Percentiles rank a stretch among this genome's conserved stretches.
These are phyloP conservation scores for Desmodesmus armatus DNA, from an alignment of 139 green algal species.

Conservation along the genomic window DNA sequence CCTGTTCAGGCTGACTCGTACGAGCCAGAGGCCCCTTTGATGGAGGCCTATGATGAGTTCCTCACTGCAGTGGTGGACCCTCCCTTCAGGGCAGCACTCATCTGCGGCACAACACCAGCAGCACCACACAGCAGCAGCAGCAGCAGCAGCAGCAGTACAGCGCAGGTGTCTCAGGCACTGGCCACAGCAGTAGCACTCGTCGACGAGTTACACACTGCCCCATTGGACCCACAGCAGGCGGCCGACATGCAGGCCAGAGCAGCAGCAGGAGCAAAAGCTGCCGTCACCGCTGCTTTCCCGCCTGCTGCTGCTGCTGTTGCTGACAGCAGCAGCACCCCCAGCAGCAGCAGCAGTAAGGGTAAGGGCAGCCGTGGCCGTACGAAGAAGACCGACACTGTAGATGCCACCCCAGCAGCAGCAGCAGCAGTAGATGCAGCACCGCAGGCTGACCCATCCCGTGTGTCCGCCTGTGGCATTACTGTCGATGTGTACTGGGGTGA, in stretches of 20 bases:
- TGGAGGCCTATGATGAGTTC: slow-evolving; percentile 31
- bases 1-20: no score
- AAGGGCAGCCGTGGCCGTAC: neutral
- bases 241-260: slow-evolving; percentile 2
- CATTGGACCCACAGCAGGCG: slow-evolving; percentile 22
- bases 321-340: neutral
- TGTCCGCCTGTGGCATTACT: slow-evolving; percentile 1
- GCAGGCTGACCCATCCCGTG: no score
- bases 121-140: no score
- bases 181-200: slow-evolving; percentile 25
- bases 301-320: no score
- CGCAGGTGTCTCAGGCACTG: neutral
- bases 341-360: neutral
- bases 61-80: slow-evolving; percentile 20
- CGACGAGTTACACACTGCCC: slow-evolving; percentile 41
- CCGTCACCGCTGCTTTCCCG: no score
- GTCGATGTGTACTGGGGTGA: slow-evolving; percentile 39
- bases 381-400: no score
- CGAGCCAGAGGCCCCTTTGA: no score
- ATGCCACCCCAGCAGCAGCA: no score
- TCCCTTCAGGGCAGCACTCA: slow-evolving; percentile 2
- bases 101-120: slow-evolving; percentile 1
- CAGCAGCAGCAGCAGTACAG: slow-evolving; percentile 13
- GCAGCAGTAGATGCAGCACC: no score
- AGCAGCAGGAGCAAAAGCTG: slow-evolving; percentile 11